Evolutionary conservation across 441 rosid species (phyloP).

Genomic region (Biscutella laevigata): DNA sequence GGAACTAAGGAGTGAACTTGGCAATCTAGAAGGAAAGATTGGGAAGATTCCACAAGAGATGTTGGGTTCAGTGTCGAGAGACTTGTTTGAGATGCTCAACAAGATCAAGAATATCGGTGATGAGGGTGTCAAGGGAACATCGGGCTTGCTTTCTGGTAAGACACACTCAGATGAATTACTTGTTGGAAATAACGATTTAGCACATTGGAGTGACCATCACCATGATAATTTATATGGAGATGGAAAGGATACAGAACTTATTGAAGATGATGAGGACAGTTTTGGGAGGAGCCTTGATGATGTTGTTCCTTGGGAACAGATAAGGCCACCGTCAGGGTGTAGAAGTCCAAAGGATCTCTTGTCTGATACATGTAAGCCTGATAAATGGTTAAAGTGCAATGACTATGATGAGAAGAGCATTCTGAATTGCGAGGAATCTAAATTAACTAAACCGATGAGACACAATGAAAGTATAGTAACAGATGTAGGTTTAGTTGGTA

Average conservation of each 20-base stretch:
- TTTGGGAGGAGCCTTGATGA: slow-evolving; percentile 82
- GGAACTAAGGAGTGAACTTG: slow-evolving; percentile 64
- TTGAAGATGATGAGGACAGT: slow-evolving; percentile 84
- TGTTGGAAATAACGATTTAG: slow-evolving; percentile 65
- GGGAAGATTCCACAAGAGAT: slow-evolving; percentile 50
- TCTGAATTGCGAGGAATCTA: slow-evolving; percentile 81
- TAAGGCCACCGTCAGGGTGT: slow-evolving; percentile 46
- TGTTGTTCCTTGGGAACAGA: slow-evolving; percentile 84
- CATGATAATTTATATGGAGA: slow-evolving; percentile 54
- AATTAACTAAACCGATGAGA: slow-evolving; percentile 74
- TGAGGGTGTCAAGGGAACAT: slow-evolving; percentile 43
- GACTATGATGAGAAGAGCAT: slow-evolving; percentile 89
- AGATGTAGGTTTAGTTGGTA: slow-evolving; percentile 80
- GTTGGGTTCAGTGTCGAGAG: slow-evolving; percentile 64
- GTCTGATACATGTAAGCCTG: slow-evolving; percentile 67
- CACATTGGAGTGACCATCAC: slow-evolving; percentile 72
- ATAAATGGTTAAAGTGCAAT: slow-evolving; percentile 79
- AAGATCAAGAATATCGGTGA: slow-evolving; percentile 72
- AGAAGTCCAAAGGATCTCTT: slow-evolving; percentile 60
- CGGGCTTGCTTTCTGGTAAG: slow-evolving; percentile 47
- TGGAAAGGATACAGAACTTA: slow-evolving; percentile 69
- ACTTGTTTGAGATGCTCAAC: slow-evolving; percentile 56
- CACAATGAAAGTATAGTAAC: slow-evolving; percentile 51
- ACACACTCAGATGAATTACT: slow-evolving; percentile 55
- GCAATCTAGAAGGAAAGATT: slow-evolving; percentile 58